phyloP scores from a whole-genome alignment of 106 monocot genomes.

The Agapanthus africanus region DNA sequence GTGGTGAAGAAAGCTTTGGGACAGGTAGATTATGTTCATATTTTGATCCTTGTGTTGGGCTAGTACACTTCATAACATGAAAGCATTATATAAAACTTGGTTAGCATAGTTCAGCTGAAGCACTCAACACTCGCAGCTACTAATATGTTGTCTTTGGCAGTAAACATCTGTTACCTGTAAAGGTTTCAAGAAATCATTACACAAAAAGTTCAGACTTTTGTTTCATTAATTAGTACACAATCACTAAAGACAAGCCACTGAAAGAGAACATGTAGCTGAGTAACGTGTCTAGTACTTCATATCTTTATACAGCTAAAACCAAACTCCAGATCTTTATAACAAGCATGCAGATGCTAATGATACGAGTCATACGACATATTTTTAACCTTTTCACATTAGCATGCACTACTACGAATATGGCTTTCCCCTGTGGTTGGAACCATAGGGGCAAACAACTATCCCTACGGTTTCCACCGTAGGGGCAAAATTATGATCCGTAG shows the following conservation, averaged over 20 bases:
- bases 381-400: no score
- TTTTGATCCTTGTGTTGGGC: background rate
- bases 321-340: background rate
- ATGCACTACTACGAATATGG: no score
- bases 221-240: background rate
- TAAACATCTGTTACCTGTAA: background rate
- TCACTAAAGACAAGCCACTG: background rate
- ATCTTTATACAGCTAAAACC: background rate
- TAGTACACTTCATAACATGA: background rate
- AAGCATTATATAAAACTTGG: background rate
- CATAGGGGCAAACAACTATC: no score
- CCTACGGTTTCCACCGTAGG: no score
- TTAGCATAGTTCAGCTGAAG: background rate
- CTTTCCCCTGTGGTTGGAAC: no score
- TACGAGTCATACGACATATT: no score
- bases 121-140: background rate
- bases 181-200: background rate
- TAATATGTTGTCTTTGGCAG: background rate
- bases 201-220: background rate
- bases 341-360: background rate
- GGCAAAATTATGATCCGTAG: no score
- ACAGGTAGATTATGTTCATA: constrained; percentile 43
- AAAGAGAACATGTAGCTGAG: background rate
- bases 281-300: background rate
- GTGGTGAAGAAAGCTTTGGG: constrained; percentile 99